phyloP scores from a whole-genome alignment of 2,329 filamentous ascomycete genomes.

The Sordariomycetes sp. region DNA sequence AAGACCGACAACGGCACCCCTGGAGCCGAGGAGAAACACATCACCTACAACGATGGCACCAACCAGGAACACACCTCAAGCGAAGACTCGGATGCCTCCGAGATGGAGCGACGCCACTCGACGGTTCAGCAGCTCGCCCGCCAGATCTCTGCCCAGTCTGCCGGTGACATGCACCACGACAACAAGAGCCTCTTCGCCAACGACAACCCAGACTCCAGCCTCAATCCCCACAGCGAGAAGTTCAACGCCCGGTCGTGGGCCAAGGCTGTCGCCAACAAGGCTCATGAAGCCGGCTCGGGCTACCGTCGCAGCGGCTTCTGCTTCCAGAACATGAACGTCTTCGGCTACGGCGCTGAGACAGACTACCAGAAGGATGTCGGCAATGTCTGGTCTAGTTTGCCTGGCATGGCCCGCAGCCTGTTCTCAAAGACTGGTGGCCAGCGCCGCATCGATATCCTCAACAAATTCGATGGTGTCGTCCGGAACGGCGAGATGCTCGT shows the following conservation, averaged over 20 bases:
- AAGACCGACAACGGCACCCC: constrained; percentile 5
- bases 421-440: constrained; percentile 8
- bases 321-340: constrained; percentile 40
- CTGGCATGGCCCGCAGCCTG: not conserved
- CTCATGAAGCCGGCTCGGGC: constrained; percentile 38
- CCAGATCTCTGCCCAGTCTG: constrained; percentile 23
- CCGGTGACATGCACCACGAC: constrained; percentile 1
- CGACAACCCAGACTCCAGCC: constrained; percentile 31
- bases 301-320: constrained; percentile 55
- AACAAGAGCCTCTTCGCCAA: constrained; percentile 1
- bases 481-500: constrained; percentile 46
- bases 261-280: constrained; percentile 45
- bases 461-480: constrained; percentile 41
- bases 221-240: constrained; percentile 42
- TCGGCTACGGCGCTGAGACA: constrained; percentile 34
- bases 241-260: constrained; percentile 52
- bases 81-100: constrained; percentile 27
- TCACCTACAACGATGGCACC: not conserved
- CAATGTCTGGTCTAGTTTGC: constrained; percentile 18
- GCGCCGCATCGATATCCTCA: constrained; percentile 37
- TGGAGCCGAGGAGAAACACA: not conserved
- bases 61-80: constrained; percentile 7
- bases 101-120: constrained; percentile 34
- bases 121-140: constrained; percentile 43
- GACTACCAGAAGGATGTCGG: constrained; percentile 32